A percentile compares a stretch with the other conserved stretches of the same genome.
Evolutionary conservation across 306 rosid genomes (phyloP).

Genomic region (Astragalus membranaceus): DNA sequence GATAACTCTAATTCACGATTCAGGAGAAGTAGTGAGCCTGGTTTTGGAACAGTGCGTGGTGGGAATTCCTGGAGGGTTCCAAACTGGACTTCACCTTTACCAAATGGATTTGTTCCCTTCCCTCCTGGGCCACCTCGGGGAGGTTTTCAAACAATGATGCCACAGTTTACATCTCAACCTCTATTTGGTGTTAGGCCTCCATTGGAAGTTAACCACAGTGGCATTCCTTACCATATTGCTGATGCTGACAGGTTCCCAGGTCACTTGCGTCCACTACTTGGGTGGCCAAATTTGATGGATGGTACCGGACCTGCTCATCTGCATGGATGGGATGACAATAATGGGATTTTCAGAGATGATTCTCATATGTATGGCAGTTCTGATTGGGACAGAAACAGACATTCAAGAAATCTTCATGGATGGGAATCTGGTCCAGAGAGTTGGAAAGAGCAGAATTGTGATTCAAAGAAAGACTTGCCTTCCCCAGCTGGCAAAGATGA

Average conservation of each 20-base stretch:
- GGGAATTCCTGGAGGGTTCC: conserved; percentile 93
- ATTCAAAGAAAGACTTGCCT: conserved; percentile 64
- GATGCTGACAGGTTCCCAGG: conserved; percentile 85
- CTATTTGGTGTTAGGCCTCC: conserved; percentile 85
- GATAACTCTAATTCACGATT: conserved; percentile 66
- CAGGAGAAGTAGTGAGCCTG: conserved; percentile 69
- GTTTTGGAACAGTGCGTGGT: conserved; percentile 70
- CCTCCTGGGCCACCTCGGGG: conserved; percentile 90
- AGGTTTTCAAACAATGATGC: conserved; percentile 81
- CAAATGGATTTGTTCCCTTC: conserved; percentile 92
- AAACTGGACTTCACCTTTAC: conserved; percentile 73
- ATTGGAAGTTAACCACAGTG: conserved; percentile 73
- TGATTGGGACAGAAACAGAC: conserved; percentile 93
- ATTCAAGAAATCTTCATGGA: conserved; percentile 61
- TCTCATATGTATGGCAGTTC: conserved; percentile 63
- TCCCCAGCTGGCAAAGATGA: conserved; percentile 68
- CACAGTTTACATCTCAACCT: conserved; percentile 81
- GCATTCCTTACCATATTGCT: conserved; percentile 80
- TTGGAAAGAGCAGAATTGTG: conserved; percentile 82
- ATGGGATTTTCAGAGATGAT: conserved; percentile 75
- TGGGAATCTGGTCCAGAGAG: conserved; percentile 83
- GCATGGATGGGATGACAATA: conserved; percentile 90
- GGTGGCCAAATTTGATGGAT: conserved; percentile 90
- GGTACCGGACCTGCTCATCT: conserved; percentile 85
- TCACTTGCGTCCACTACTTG: conserved; percentile 88